phyloP scores from a whole-genome alignment of 75 land plant species.

The Selaginella moellendorffii region DNA sequence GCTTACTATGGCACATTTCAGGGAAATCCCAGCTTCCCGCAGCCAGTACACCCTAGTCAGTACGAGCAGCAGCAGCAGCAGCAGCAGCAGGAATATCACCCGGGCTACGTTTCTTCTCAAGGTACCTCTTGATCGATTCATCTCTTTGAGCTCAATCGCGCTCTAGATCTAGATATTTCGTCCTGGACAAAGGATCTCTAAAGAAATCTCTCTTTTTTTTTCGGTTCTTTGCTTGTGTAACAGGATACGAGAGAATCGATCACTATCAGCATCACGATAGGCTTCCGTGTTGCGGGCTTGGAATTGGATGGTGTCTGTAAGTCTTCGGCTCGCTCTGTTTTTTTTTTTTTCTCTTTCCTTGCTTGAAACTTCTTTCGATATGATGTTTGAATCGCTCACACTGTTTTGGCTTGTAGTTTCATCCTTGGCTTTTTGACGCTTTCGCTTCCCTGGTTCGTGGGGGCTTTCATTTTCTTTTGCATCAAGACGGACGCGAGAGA shows the following conservation, averaged over 20 bases:
- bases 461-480: constrained; percentile 34
- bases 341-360: not conserved
- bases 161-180: too few species aligned
- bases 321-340: constrained; percentile 12
- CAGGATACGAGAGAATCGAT: not conserved
- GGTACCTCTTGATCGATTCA: not conserved
- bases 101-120: too few species aligned
- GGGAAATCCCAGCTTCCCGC: not conserved
- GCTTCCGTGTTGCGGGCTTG: constrained; percentile 71
- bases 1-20: not conserved
- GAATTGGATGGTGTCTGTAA: constrained; percentile 71
- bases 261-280: constrained; percentile 1
- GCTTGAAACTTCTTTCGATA: not conserved
- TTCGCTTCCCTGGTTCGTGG: constrained; percentile 60
- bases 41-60: not conserved
- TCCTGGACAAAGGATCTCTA: too few species aligned
- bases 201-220: too few species aligned
- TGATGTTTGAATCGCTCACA: too few species aligned
- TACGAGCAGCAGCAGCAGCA: not conserved
- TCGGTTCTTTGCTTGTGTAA: too few species aligned
- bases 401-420: constrained; percentile 38
- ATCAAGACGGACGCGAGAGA: constrained; percentile 42
- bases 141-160: not conserved
- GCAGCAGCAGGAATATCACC: not conserved
- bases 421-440: constrained; percentile 54